These are phyloP conservation scores for Podospora fimiseda DNA, from an alignment of 495 filamentous ascomycete genomes.

Conservation along the genomic window DNA sequence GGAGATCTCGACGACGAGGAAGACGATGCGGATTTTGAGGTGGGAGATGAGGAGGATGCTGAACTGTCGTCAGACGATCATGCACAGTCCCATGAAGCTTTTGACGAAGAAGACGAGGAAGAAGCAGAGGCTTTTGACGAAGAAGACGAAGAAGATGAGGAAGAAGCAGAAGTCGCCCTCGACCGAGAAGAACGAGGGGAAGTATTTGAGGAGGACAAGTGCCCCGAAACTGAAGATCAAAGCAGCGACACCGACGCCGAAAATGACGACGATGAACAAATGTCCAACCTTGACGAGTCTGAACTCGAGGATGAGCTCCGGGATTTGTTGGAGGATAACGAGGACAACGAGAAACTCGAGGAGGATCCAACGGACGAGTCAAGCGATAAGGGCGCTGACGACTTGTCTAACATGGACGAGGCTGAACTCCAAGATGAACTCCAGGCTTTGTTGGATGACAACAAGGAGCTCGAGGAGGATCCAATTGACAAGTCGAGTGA, in stretches of 20 bases:
- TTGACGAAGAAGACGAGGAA: slow-evolving; percentile 18
- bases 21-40: slow-evolving; percentile 26
- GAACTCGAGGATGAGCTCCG: too few species aligned
- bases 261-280: too few species aligned
- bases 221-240: slow-evolving; percentile 9
- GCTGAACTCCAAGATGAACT: slow-evolving; percentile 20
- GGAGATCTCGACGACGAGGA: slow-evolving; percentile 16
- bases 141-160: slow-evolving; percentile 7
- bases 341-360: slow-evolving; percentile 12
- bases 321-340: too few species aligned
- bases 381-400: slow-evolving; percentile 5
- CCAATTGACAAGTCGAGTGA: neutral
- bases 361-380: slow-evolving; percentile 15
- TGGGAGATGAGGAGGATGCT: slow-evolving; percentile 27
- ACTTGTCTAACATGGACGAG: slow-evolving; percentile 10
- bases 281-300: too few species aligned
- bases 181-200: slow-evolving; percentile 29
- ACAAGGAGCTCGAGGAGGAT: neutral
- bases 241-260: slow-evolving; percentile 18
- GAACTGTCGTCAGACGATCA: slow-evolving; percentile 17
- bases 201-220: slow-evolving; percentile 8
- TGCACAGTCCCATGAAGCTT: slow-evolving; percentile 19
- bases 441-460: slow-evolving; percentile 14
- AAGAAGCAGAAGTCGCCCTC: too few species aligned
- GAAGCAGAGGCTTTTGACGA: slow-evolving; percentile 9